These are phyloP conservation scores for Linanthus parryae DNA, from an alignment of 148 eudicot species.

Conservation along the genomic window DNA sequence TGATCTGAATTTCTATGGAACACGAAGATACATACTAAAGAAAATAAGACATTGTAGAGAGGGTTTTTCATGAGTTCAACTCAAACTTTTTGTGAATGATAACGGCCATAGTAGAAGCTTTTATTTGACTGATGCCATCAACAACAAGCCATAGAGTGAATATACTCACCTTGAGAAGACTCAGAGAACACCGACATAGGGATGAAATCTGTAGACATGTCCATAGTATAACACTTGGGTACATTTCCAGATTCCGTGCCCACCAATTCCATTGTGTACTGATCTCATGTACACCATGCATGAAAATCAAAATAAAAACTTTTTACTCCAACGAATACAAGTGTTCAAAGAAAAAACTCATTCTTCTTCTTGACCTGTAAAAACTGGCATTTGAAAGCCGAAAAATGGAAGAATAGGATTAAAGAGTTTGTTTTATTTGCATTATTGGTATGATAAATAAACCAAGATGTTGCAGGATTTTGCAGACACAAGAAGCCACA, in stretches of 20 bases:
- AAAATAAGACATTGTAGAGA: no score
- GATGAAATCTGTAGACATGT: constrained; percentile 60
- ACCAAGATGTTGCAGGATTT: neutral
- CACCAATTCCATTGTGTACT: constrained; percentile 84
- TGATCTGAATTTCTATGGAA: no score
- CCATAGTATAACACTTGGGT: constrained; percentile 67
- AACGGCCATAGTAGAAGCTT: constrained; percentile 1
- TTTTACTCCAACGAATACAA: constrained; percentile 2
- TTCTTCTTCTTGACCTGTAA: constrained; percentile 10
- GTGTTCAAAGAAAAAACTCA: constrained; percentile 5
- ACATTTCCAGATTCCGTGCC: constrained; percentile 51
- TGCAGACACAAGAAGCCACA: neutral
- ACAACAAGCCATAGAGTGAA: neutral
- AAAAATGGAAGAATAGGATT: neutral
- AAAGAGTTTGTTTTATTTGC: neutral
- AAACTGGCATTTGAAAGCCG: neutral
- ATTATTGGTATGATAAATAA: neutral
- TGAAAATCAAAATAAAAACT: constrained; percentile 15
- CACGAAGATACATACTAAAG: no score
- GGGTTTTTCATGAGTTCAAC: no score
- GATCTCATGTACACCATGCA: constrained; percentile 31
- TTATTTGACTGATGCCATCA: neutral
- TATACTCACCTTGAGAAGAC: constrained; percentile 55
- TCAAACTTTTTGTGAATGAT: no score
- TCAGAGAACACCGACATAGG: constrained; percentile 84